phyloP scores from a whole-genome alignment of 441 rosid genomes.

The Gossypium schwendimanii region DNA sequence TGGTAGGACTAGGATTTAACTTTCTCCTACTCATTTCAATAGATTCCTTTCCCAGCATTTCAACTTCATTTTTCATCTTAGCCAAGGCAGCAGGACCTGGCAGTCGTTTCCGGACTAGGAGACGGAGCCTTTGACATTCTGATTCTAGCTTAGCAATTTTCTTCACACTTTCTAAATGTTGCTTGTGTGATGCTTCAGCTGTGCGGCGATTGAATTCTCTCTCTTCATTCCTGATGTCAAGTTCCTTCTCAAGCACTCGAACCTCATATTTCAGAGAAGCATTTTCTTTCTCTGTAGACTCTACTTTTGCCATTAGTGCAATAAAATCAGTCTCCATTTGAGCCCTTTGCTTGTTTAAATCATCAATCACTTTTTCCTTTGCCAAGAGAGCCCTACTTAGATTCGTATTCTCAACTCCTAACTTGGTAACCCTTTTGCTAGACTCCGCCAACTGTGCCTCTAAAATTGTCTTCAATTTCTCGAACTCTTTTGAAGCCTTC shows the following conservation, averaged over 20 bases:
- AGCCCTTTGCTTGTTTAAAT: conserved; percentile 43
- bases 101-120: conserved; percentile 65
- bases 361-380: conserved; percentile 50
- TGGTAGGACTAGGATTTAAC: conserved; percentile 30
- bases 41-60: conserved; percentile 49
- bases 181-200: conserved; percentile 64
- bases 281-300: conserved; percentile 67
- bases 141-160: conserved; percentile 78
- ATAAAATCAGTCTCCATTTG: conserved; percentile 44
- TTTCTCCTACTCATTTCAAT: conserved; percentile 43
- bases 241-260: conserved; percentile 72
- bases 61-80: conserved; percentile 73
- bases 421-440: conserved; percentile 37
- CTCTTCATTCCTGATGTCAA: conserved; percentile 76
- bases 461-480: conserved; percentile 32
- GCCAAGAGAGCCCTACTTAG: conserved; percentile 46
- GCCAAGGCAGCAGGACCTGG: conserved; percentile 72
- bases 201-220: conserved; percentile 61
- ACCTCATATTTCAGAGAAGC: conserved; percentile 74
- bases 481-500: conserved; percentile 55
- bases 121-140: conserved; percentile 79
- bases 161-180: conserved; percentile 64
- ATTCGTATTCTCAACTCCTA: conserved; percentile 49
- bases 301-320: conserved; percentile 55
- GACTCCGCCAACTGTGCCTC: conserved; percentile 49